Evolutionary conservation across 2,329 filamentous ascomycete species (phyloP).

Genomic region (Colletotrichum spinosum): DNA sequence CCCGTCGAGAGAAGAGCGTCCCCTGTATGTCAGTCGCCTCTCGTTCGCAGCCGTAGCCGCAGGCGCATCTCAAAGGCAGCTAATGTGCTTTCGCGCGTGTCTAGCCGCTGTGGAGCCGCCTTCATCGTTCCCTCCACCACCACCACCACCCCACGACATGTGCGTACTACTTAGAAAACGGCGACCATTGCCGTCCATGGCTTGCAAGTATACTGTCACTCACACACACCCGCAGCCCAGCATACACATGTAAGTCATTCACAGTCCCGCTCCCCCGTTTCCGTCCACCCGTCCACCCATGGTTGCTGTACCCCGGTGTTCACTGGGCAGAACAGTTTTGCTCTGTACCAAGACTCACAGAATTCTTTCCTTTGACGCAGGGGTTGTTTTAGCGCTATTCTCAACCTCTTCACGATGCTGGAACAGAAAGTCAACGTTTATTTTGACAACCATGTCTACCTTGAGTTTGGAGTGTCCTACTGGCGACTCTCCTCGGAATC

Average conservation of each 20-base stretch:
- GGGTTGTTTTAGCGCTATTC: too few relatives aligned
- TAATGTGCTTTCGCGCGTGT: conserved; percentile 30
- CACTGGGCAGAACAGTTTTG: too few relatives aligned
- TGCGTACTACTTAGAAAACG: too few relatives aligned
- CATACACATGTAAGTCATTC: conserved; percentile 38
- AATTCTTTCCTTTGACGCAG: too few relatives aligned
- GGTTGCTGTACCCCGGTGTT: too few relatives aligned
- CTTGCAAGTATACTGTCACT: too few relatives aligned
- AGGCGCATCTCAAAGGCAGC: conserved; percentile 5
- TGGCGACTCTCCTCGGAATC: neutral
- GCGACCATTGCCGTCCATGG: too few relatives aligned
- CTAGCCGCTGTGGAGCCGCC: conserved; percentile 32
- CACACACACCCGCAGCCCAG: neutral
- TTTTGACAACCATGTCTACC: neutral
- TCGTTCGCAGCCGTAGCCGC: conserved; percentile 17
- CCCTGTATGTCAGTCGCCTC: conserved; percentile 24
- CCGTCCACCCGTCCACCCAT: neutral
- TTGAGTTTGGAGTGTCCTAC: neutral
- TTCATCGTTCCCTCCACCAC: neutral
- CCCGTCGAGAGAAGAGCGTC: conserved; percentile 14
- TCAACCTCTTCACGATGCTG: too few relatives aligned
- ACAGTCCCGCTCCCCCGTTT: neutral
- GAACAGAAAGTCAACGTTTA: too few relatives aligned
- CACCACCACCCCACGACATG: neutral
- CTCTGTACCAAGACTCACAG: too few relatives aligned